These are phyloP conservation scores for Sclerotinia borealis DNA, from an alignment of 2,329 filamentous ascomycete genomes.

Conservation along the genomic window DNA sequence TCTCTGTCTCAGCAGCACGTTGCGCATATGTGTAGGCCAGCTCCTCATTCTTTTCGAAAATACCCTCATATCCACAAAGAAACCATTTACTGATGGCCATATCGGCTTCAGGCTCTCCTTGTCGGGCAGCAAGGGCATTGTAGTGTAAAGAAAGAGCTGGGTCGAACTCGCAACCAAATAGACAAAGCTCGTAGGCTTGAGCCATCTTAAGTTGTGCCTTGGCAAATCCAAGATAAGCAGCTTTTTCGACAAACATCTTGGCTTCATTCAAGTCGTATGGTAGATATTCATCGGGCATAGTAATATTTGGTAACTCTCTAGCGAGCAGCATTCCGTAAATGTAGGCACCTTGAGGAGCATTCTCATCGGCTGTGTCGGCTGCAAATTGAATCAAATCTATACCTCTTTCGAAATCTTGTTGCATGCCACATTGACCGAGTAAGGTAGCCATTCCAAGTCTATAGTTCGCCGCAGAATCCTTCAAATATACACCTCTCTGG, in stretches of 20 bases:
- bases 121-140: slow-evolving; percentile 84
- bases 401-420: slow-evolving; percentile 70
- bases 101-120: slow-evolving; percentile 89
- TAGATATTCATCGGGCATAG: slow-evolving; percentile 65
- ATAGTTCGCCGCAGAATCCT: slow-evolving; percentile 81
- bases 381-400: slow-evolving; percentile 78
- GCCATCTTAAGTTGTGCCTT: slow-evolving; percentile 98
- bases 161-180: slow-evolving; percentile 90
- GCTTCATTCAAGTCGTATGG: slow-evolving; percentile 67
- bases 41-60: slow-evolving; percentile 94
- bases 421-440: slow-evolving; percentile 86
- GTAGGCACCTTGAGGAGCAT: slow-evolving; percentile 93
- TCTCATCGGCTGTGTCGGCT: slow-evolving; percentile 85
- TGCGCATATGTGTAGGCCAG: slow-evolving; percentile 87
- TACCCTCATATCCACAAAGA: slow-evolving; percentile 84
- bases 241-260: slow-evolving; percentile 88
- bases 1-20: slow-evolving; percentile 72
- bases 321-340: slow-evolving; percentile 92
- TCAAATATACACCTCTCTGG: slow-evolving; percentile 67
- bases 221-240: slow-evolving; percentile 89
- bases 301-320: slow-evolving; percentile 84
- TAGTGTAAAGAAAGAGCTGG: slow-evolving; percentile 91
- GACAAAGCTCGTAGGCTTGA: slow-evolving; percentile 88
- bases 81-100: slow-evolving; percentile 99
- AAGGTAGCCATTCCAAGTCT: slow-evolving; percentile 96